These are phyloP conservation scores for Diutina ranongensis DNA, from an alignment of 1,139 yeast genomes.

Conservation along the genomic window DNA sequence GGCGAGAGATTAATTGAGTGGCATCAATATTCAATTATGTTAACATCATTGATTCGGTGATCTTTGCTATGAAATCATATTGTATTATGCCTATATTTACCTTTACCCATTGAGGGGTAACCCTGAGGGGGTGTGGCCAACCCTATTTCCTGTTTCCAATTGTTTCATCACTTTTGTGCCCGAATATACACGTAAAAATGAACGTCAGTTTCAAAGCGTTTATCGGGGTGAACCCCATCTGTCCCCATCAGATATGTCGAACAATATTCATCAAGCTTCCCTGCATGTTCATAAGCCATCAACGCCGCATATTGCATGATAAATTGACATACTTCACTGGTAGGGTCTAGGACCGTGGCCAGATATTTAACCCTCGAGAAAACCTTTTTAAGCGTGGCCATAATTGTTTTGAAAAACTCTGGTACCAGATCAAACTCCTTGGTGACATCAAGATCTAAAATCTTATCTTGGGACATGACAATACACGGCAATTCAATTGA, in stretches of 20 bases:
- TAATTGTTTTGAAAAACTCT: neutral
- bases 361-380: neutral
- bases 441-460: neutral
- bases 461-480: neutral
- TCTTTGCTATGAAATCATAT: no score
- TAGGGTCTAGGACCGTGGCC: constrained; percentile 4
- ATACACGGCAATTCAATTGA: neutral
- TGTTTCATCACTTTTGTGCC: neutral
- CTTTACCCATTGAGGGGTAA: no score
- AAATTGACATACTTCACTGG: constrained; percentile 4
- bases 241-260: neutral
- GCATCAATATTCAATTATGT: no score
- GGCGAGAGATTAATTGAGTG: no score
- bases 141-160: no score
- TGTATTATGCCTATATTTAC: no score
- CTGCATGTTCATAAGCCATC: neutral
- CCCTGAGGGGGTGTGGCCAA: no score
- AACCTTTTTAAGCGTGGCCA: neutral
- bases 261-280: neutral
- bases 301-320: neutral
- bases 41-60: no score
- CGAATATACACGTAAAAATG: neutral
- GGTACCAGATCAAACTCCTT: constrained; percentile 1
- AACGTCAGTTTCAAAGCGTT: neutral
- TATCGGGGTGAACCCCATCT: neutral